These are phyloP conservation scores for Fraxinus sp. DNA, from an alignment of 305 asterid genomes.

Conservation along the genomic window DNA sequence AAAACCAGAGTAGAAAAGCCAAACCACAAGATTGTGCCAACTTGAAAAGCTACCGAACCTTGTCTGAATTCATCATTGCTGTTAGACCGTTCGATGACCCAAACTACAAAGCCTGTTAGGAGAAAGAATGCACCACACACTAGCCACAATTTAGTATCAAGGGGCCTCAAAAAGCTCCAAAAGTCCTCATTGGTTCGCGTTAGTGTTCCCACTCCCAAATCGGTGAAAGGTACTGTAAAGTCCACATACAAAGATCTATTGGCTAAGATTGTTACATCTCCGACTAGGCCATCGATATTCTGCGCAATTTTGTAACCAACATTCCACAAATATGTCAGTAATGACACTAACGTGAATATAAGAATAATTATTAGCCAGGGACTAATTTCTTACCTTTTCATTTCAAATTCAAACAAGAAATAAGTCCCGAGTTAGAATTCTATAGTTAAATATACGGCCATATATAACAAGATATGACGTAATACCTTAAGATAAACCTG, in stretches of 20 bases:
- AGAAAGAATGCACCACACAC: constrained; percentile 13
- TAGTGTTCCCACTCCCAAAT: constrained; percentile 27
- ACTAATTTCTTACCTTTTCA: too few relatives aligned
- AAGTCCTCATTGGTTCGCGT: background rate
- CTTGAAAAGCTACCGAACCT: constrained; percentile 21
- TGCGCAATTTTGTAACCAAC: background rate
- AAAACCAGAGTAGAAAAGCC: constrained; percentile 28
- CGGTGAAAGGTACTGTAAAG: constrained; percentile 24
- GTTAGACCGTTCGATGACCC: constrained; percentile 19
- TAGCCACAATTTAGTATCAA: constrained; percentile 22
- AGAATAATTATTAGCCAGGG: too few relatives aligned
- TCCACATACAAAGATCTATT: constrained; percentile 22
- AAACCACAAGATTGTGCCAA: constrained; percentile 30
- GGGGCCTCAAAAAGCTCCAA: constrained; percentile 26
- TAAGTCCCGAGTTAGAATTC: background rate
- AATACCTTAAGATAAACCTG: background rate
- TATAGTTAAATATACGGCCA: background rate
- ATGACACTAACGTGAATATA: too few relatives aligned
- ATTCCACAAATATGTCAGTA: too few relatives aligned
- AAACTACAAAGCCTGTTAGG: constrained; percentile 17
- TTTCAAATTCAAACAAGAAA: background rate
- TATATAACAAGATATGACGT: background rate
- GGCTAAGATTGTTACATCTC: constrained; percentile 20
- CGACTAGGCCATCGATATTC: constrained; percentile 28
- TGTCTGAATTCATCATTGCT: constrained; percentile 19